These are phyloP conservation scores for Tetratostichococcus sp. DNA, from an alignment of 139 green algal species.

Conservation along the genomic window DNA sequence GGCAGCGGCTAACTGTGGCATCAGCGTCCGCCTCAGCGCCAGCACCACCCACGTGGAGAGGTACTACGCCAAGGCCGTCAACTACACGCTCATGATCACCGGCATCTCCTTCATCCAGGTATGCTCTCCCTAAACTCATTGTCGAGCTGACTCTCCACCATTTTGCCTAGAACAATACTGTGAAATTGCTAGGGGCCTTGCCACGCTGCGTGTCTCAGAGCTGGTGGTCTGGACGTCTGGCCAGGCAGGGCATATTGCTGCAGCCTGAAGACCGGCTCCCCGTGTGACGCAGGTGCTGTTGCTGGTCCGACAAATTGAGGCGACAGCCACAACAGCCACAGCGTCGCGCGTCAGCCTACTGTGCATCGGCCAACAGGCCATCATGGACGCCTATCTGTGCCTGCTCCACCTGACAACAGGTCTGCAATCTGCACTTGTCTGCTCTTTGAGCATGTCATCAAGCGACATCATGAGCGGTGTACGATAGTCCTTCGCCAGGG, in stretches of 20 bases:
- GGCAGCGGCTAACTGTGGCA: conserved; percentile 42
- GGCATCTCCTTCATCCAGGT: conserved; percentile 47
- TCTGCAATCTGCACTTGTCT: too few species aligned
- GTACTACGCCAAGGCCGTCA: conserved; percentile 69
- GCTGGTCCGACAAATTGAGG: conserved; percentile 73
- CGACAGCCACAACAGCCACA: conserved; percentile 31
- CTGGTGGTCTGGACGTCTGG: too few species aligned
- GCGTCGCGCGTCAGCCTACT: conserved; percentile 67
- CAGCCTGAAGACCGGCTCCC: too few species aligned
- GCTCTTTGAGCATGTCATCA: too few species aligned
- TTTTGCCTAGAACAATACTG: too few species aligned
- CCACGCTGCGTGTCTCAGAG: neutral
- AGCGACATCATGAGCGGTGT: too few species aligned
- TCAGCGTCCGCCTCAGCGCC: conserved; percentile 46
- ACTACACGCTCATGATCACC: conserved; percentile 71
- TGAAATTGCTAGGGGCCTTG: too few species aligned
- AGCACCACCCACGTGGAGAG: conserved; percentile 52
- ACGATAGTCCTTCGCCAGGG: too few species aligned
- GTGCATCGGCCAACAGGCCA: conserved; percentile 66
- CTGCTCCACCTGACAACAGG: conserved; percentile 77
- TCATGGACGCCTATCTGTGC: conserved; percentile 87
- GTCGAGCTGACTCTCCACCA: too few species aligned
- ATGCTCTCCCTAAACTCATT: neutral
- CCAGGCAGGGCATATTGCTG: too few species aligned
- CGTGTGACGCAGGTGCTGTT: conserved; percentile 78